A percentile compares a stretch with the other conserved stretches of the same genome.
Evolutionary conservation across 139 green algal genomes (phyloP).

Genomic region (Haematococcus lacustris): DNA sequence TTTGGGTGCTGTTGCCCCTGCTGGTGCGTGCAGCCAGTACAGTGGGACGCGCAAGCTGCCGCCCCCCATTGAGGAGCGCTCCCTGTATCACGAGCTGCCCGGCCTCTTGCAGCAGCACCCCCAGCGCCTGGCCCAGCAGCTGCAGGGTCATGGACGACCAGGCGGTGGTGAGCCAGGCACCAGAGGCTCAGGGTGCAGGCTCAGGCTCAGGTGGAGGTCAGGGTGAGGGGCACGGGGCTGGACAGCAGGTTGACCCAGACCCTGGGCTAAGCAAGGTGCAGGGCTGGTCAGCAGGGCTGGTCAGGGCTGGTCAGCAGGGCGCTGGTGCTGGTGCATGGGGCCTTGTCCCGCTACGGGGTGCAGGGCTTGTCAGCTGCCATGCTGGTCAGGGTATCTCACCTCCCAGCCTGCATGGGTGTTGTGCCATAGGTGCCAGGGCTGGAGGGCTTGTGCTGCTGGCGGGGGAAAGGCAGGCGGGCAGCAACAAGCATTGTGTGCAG

Average conservation of each 20-base stretch:
- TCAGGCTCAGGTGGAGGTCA: background rate
- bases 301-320: too few relatives aligned
- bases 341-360: too few relatives aligned
- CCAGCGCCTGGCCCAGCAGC: background rate
- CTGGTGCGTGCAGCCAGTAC: too few relatives aligned
- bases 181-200: background rate
- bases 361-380: too few relatives aligned
- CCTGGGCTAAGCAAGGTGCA: background rate
- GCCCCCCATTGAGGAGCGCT: slow-evolving; percentile 64
- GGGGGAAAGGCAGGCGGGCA: too few relatives aligned
- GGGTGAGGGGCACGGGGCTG: background rate
- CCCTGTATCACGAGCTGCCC: slow-evolving; percentile 68
- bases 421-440: too few relatives aligned
- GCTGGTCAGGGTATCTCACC: too few relatives aligned
- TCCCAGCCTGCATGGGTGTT: too few relatives aligned
- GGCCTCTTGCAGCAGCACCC: slow-evolving; percentile 23
- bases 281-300: background rate
- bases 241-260: background rate
- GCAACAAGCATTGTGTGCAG: too few relatives aligned
- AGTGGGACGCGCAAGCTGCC: too few relatives aligned
- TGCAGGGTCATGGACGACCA: background rate
- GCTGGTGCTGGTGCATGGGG: too few relatives aligned
- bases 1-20: slow-evolving; percentile 18
- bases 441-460: too few relatives aligned
- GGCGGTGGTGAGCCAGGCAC: background rate